A percentile compares a stretch with the other conserved stretches of the same genome.
Evolutionary conservation across 352 stramenopile genomes (phyloP).

Genomic region (Globisporangium cylindrosporum): DNA sequence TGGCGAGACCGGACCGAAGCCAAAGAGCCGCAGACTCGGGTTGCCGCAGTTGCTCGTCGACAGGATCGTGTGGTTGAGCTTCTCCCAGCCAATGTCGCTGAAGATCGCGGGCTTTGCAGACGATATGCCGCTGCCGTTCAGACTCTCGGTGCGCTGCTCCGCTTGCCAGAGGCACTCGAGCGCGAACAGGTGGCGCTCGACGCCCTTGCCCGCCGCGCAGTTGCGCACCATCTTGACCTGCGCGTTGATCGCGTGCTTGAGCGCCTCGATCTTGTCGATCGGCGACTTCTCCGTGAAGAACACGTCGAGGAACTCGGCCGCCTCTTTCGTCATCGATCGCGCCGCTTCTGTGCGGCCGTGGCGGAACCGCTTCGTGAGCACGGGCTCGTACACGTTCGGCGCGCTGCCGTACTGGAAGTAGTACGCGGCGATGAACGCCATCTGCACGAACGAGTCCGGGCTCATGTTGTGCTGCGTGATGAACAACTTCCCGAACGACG

Average conservation of each 20-base stretch:
- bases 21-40: slow-evolving; percentile 91
- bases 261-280: slow-evolving; percentile 88
- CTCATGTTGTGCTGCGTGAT: slow-evolving; percentile 91
- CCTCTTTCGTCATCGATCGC: slow-evolving; percentile 89
- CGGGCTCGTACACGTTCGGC: slow-evolving; percentile 93
- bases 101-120: slow-evolving; percentile 80
- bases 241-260: slow-evolving; percentile 79
- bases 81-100: slow-evolving; percentile 82
- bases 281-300: slow-evolving; percentile 80
- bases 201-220: slow-evolving; percentile 87
- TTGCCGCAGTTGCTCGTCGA: slow-evolving; percentile 97
- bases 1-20: slow-evolving; percentile 91
- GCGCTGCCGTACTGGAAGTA: slow-evolving; percentile 90
- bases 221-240: slow-evolving; percentile 91
- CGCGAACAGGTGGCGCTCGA: slow-evolving; percentile 94
- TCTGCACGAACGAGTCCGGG: slow-evolving; percentile 96
- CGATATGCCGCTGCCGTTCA: slow-evolving; percentile 14
- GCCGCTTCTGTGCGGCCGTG: slow-evolving; percentile 95
- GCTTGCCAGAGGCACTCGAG: slow-evolving; percentile 88
- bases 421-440: slow-evolving; percentile 93
- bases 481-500: slow-evolving; percentile 87
- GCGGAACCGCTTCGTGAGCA: slow-evolving; percentile 94
- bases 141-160: slow-evolving; percentile 34
- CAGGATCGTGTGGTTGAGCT: slow-evolving; percentile 93
- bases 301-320: slow-evolving; percentile 84